phyloP scores from a whole-genome alignment of 208 protist species.

The Trypanosoma theileri region DNA sequence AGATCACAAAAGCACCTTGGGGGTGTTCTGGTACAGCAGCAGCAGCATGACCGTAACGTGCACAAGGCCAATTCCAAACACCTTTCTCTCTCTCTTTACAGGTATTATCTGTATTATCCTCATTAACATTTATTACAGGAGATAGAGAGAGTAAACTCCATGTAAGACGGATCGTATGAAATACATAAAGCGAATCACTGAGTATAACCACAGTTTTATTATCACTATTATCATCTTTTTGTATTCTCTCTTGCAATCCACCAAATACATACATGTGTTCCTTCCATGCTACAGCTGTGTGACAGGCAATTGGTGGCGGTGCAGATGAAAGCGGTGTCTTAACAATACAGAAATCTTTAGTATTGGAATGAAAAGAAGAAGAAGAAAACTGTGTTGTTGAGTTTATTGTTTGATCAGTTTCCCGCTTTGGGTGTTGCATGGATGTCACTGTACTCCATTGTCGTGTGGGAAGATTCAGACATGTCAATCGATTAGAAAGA shows the following conservation, averaged over 20 bases:
- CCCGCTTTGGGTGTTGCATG: neutral
- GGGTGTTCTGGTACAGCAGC: conserved; percentile 33
- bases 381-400: no score
- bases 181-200: conserved; percentile 40
- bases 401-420: neutral
- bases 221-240: no score
- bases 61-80: conserved; percentile 39
- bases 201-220: conserved; percentile 12
- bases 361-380: neutral
- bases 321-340: conserved; percentile 1
- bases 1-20: conserved; percentile 21
- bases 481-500: conserved; percentile 16
- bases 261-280: conserved; percentile 51
- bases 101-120: neutral
- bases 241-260: conserved; percentile 24
- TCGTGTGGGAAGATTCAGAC: conserved; percentile 15
- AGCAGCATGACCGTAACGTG: conserved; percentile 56
- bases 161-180: conserved; percentile 35
- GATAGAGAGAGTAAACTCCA: conserved; percentile 33
- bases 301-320: conserved; percentile 45
- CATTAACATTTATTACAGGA: neutral
- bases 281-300: conserved; percentile 43
- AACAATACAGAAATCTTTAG: neutral
- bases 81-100: conserved; percentile 6
- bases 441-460: conserved; percentile 23